phyloP scores from a whole-genome alignment of 2,329 filamentous ascomycete species.

The Teratosphaeria zuluensis region DNA sequence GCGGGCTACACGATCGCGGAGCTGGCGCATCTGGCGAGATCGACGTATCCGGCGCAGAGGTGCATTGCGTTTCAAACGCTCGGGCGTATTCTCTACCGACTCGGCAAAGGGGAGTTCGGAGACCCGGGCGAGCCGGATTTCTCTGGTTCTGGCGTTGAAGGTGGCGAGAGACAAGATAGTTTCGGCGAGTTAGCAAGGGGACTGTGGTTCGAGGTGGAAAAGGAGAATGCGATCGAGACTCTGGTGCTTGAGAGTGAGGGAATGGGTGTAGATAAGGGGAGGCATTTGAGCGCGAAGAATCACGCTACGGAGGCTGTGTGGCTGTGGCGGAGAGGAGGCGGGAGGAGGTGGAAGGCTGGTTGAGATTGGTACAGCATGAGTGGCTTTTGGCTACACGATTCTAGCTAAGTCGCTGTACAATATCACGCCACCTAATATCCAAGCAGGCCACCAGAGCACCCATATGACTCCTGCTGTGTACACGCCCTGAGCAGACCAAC shows the following conservation, averaged over 20 bases:
- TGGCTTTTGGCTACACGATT: neutral
- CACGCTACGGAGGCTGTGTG: constrained; percentile 87
- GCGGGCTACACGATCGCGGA: constrained; percentile 91
- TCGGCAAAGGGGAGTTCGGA: constrained; percentile 65
- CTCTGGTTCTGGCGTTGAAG: constrained; percentile 8
- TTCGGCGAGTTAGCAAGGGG: constrained; percentile 52
- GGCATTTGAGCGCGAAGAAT: constrained; percentile 67
- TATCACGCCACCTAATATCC: constrained; percentile 17
- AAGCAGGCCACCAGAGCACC: constrained; percentile 26
- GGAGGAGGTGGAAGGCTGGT: constrained; percentile 47
- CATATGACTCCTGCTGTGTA: constrained; percentile 23
- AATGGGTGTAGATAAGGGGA: constrained; percentile 45
- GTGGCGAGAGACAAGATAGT: constrained; percentile 37
- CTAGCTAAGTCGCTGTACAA: neutral
- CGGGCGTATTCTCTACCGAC: constrained; percentile 70
- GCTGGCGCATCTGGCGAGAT: constrained; percentile 69
- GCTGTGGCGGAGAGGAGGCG: constrained; percentile 68
- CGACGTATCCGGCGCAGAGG: constrained; percentile 72
- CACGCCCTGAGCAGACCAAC: constrained; percentile 23
- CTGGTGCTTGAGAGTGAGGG: constrained; percentile 64
- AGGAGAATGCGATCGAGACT: constrained; percentile 66
- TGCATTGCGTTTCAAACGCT: constrained; percentile 89
- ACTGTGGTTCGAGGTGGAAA: constrained; percentile 71
- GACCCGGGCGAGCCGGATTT: constrained; percentile 35
- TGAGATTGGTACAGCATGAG: constrained; percentile 8